Percentiles rank a stretch among this genome's conserved stretches.
Conservation (phyloP, 2,329 filamentous ascomycete species). For the Myriosclerotinia duriaeana region DNA sequence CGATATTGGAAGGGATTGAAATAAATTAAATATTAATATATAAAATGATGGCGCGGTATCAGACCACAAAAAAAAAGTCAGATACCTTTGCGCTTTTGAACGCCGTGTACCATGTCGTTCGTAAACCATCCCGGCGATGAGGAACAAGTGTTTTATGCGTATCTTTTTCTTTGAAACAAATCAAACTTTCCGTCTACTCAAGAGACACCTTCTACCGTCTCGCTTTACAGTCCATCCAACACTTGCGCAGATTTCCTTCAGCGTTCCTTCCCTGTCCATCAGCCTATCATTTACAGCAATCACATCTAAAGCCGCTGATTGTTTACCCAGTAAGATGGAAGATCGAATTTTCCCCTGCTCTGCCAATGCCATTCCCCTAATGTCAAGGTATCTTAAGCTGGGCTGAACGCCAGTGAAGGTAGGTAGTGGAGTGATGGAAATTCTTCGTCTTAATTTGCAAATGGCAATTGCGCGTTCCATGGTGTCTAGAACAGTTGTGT, state of each 20-base stretch:
- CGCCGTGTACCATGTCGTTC: background rate
- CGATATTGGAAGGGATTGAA: background rate
- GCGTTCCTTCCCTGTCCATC: constrained; percentile 20
- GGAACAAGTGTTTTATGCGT: background rate
- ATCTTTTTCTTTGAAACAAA: background rate
- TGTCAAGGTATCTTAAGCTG: constrained; percentile 25
- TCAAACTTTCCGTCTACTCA: constrained; percentile 17
- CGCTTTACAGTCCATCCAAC: constrained; percentile 24
- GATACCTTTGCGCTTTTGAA: constrained; percentile 14
- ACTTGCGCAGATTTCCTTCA: constrained; percentile 18
- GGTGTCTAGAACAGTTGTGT: constrained; percentile 24
- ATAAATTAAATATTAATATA: constrained; percentile 9
- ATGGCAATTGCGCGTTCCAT: constrained; percentile 30
- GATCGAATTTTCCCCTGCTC: constrained; percentile 28
- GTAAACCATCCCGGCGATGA: background rate
- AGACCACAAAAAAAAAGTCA: background rate
- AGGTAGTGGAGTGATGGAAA: constrained; percentile 20
- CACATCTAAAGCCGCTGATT: constrained; percentile 25
- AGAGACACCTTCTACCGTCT: constrained; percentile 19
- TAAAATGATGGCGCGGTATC: background rate
- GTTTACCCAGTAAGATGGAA: constrained; percentile 27
- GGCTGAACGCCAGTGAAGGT: background rate
- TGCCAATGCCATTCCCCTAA: constrained; percentile 24
- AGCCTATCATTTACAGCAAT: constrained; percentile 26
- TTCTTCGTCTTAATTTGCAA: constrained; percentile 28